Evolutionary conservation across 2,329 filamentous ascomycete species (phyloP).

Genomic region (Phialophora tarda): DNA sequence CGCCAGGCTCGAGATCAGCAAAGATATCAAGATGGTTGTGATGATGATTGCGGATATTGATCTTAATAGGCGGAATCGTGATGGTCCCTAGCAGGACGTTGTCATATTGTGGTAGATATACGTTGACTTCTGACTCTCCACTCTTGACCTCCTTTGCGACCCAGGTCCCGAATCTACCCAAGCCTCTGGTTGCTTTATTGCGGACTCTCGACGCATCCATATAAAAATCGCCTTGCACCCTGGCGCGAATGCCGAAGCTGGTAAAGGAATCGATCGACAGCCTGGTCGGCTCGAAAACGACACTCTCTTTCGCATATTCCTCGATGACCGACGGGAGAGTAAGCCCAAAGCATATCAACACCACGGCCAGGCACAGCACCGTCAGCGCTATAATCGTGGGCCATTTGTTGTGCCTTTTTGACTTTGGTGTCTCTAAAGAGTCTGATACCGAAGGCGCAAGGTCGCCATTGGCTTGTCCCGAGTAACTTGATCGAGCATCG

Average conservation of each 20-base stretch:
- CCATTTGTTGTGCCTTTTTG: conserved; percentile 63
- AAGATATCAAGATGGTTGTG: conserved; percentile 79
- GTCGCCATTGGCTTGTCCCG: conserved; percentile 35
- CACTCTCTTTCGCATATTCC: conserved; percentile 82
- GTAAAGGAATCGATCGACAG: conserved; percentile 88
- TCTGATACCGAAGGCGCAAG: conserved; percentile 37
- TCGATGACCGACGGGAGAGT: conserved; percentile 79
- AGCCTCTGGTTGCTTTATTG: conserved; percentile 71
- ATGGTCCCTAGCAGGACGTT: conserved; percentile 79
- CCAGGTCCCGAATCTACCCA: conserved; percentile 81
- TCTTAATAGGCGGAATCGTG: conserved; percentile 72
- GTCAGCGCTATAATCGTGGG: conserved; percentile 76
- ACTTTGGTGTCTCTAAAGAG: conserved; percentile 32
- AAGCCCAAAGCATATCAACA: conserved; percentile 78
- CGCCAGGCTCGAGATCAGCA: conserved; percentile 75
- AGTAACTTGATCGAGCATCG: conserved; percentile 42
- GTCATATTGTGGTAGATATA: conserved; percentile 83
- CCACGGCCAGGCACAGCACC: conserved; percentile 65
- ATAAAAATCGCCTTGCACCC: conserved; percentile 79
- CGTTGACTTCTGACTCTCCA: conserved; percentile 71
- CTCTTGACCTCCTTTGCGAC: conserved; percentile 78
- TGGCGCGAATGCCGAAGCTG: conserved; percentile 73
- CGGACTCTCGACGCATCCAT: conserved; percentile 79
- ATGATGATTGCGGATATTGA: conserved; percentile 78
- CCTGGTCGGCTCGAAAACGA: conserved; percentile 80